phyloP scores from a whole-genome alignment of 108 stramenopile genomes.

The Stephanodiscus triporus region DNA sequence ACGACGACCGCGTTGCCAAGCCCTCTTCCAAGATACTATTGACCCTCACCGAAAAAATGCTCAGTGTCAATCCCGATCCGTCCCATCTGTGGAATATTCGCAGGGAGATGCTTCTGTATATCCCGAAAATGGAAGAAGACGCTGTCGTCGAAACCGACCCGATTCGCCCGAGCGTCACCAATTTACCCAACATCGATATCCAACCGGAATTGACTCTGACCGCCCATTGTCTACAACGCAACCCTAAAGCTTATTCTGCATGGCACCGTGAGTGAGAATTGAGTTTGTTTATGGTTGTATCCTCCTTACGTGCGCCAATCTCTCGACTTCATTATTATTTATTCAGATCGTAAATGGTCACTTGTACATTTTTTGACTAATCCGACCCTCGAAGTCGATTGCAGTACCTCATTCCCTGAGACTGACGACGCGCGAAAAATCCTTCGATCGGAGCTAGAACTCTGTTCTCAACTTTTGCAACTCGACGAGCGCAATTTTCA shows the following conservation, averaged over 20 bases:
- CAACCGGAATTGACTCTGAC: slow-evolving; percentile 72
- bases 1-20: slow-evolving; percentile 1
- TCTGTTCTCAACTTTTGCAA: slow-evolving; percentile 83
- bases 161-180: neutral
- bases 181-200: slow-evolving; percentile 12
- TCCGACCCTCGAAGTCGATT: neutral
- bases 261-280: slow-evolving; percentile 78
- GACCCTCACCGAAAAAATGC: slow-evolving; percentile 76
- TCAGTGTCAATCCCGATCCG: slow-evolving; percentile 94
- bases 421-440: slow-evolving; percentile 9
- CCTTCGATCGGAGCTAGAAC: slow-evolving; percentile 67
- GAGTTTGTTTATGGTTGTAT: neutral
- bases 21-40: slow-evolving; percentile 55
- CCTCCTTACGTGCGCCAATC: neutral
- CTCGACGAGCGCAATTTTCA: slow-evolving; percentile 98
- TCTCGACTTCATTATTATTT: neutral
- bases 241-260: slow-evolving; percentile 96
- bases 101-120: slow-evolving; percentile 63
- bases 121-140: slow-evolving; percentile 2
- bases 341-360: slow-evolving; percentile 91
- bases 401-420: neutral
- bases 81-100: slow-evolving; percentile 96
- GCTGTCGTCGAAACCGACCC: neutral
- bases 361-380: slow-evolving; percentile 49
- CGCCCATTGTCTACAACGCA: slow-evolving; percentile 78